A percentile compares a stretch with the other conserved stretches of the same genome.
Conservation (phyloP, 1,284 basidiomycete species). For the Naganishia sp. region DNA sequence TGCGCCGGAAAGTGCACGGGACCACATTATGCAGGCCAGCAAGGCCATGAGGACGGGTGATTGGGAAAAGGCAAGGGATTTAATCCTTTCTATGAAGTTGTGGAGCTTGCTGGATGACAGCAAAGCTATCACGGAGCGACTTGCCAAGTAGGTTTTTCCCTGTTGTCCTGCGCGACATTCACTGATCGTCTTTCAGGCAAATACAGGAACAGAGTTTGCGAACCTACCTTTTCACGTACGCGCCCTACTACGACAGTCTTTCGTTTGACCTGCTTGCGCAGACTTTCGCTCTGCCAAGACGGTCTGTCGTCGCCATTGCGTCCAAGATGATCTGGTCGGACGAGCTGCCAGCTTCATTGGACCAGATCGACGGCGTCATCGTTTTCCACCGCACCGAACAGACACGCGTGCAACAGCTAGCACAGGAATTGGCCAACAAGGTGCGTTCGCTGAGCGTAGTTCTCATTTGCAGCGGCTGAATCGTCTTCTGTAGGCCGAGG, state of each 20-base stretch:
- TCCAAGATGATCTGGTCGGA: conserved; percentile 99
- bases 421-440: conserved; percentile 84
- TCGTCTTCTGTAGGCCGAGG: conserved; percentile 55
- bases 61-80: conserved; percentile 91
- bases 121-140: conserved; percentile 86
- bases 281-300: conserved; percentile 80
- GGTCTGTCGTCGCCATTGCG: conserved; percentile 84
- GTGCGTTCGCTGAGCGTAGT: conserved; percentile 36
- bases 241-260: conserved; percentile 88
- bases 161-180: no score
- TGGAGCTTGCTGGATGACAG: conserved; percentile 95
- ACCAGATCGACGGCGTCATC: conserved; percentile 81
- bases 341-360: conserved; percentile 88
- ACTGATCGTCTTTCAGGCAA: conserved; percentile 60
- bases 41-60: conserved; percentile 95
- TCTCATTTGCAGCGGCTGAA: neutral
- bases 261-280: conserved; percentile 82
- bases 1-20: conserved; percentile 95
- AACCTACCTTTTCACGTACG: conserved; percentile 98
- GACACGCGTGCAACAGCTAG: conserved; percentile 83
- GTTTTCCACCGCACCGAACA: conserved; percentile 89
- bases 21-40: conserved; percentile 99
- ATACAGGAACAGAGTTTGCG: conserved; percentile 97
- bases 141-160: conserved; percentile 69
- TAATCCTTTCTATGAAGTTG: conserved; percentile 94